Base-by-base conservation (phyloP, 1,139 yeast genomes). In the Blastobotrys niveus region DNA sequence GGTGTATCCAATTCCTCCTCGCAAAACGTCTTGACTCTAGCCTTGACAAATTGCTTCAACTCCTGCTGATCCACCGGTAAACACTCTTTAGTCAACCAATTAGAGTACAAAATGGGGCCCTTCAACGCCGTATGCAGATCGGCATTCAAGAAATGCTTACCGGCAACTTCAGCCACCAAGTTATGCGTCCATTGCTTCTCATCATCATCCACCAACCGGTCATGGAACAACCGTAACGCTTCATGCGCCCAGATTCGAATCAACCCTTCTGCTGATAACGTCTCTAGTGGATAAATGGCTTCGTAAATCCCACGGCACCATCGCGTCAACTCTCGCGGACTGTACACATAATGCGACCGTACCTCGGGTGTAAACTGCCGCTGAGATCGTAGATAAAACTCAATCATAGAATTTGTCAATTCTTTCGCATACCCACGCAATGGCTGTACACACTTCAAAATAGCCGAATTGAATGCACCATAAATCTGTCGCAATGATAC, bases 321-420 rank as follows among this genome's bases (percentile, higher is more conserved):
- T 48, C 97, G 68, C 0, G 97, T 87, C 21, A 91, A 70, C 58
- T 91, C 98, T 61, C 97, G 78, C 0, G 98, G 97, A 21, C 95
- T 82, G 59, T 82, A 84, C 1, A 85, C 68, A 57, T 87, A 86
- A 58, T 85, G 94, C 3, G 54, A 42, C 18, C 70, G 66, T 38
- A 70, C 74, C 0, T 56, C 48, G 1, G 65, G 45, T 0, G 70
- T 62, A 54, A 82, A 76, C 2, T 59, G 52, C 0, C 53, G 47
- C 40, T 68, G 73, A 2, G 82, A 76, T 15, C 55, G 47, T 1
- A 60, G 52, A 60, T 84, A 91, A 0, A 86, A 71, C 2, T 72
- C 73, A 4, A 89, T 65, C 82, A 89, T 83, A 0, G 93, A 79
- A 4, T 67, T 62, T 8, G 94, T 79, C 8, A 87, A 52, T 0